Percentiles rank a stretch among this genome's conserved stretches.
These are phyloP conservation scores for Fomitopsis betulina DNA, from an alignment of 1,284 basidiomycete genomes.

Conservation along the genomic window DNA sequence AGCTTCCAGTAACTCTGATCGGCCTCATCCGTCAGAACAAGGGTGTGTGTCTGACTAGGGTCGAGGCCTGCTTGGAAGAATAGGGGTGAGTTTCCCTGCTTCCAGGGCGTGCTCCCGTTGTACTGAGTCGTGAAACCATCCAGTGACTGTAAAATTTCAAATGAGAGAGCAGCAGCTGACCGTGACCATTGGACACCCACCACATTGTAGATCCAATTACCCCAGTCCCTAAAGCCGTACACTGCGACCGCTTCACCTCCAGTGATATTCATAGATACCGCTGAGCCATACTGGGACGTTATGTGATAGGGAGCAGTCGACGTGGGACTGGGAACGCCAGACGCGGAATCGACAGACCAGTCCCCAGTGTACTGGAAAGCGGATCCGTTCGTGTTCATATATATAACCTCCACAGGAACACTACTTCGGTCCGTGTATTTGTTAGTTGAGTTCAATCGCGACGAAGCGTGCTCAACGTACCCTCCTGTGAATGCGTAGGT, in stretches of 20 bases:
- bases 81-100: constrained; percentile 17
- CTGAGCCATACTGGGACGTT: constrained; percentile 19
- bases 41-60: constrained; percentile 22
- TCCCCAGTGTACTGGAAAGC: constrained; percentile 23
- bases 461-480: not conserved
- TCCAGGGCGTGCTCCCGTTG: constrained; percentile 30
- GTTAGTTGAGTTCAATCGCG: not conserved
- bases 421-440: constrained; percentile 1
- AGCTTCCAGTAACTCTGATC: constrained; percentile 9
- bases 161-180: constrained; percentile 16
- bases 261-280: constrained; percentile 24
- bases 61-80: constrained; percentile 22
- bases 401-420: constrained; percentile 3
- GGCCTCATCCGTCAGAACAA: constrained; percentile 21
- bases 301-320: constrained; percentile 25
- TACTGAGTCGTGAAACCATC: constrained; percentile 22
- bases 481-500: constrained; percentile 10
- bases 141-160: constrained; percentile 10
- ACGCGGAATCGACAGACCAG: constrained; percentile 19
- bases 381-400: constrained; percentile 24
- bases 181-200: constrained; percentile 18
- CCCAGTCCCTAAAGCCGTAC: constrained; percentile 23
- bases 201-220: constrained; percentile 24
- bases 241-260: constrained; percentile 24
- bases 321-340: constrained; percentile 23